Conservation (phyloP, 352 stramenopile species). For the Phytophthora pinifolia region DNA sequence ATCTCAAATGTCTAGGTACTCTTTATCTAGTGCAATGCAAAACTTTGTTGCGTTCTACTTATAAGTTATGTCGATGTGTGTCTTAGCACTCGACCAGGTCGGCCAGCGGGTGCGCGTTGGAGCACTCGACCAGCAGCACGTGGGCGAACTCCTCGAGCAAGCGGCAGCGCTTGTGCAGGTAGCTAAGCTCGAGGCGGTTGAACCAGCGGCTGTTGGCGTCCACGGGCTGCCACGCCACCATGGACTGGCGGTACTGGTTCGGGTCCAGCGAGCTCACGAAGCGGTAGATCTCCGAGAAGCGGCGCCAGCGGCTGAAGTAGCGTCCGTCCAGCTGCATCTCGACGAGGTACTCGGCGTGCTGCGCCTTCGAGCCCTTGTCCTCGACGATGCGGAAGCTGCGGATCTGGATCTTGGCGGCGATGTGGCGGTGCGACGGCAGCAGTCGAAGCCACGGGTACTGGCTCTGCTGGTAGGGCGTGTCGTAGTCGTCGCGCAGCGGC, state of each 20-base stretch:
- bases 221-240: constrained; percentile 59
- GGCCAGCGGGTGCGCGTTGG: constrained; percentile 68
- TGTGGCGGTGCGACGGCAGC: too few species aligned
- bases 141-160: constrained; percentile 80
- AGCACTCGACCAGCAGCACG: constrained; percentile 70
- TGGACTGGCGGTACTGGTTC: constrained; percentile 56
- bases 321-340: constrained; percentile 74
- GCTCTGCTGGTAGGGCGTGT: too few species aligned
- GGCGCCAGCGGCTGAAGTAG: constrained; percentile 75
- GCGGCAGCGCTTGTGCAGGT: constrained; percentile 78
- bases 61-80: constrained; percentile 30
- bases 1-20: constrained; percentile 24
- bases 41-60: constrained; percentile 23
- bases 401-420: constrained; percentile 85
- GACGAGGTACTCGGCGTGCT: constrained; percentile 82
- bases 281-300: constrained; percentile 70
- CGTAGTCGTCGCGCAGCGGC: too few species aligned
- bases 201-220: constrained; percentile 74
- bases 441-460: too few species aligned
- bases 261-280: constrained; percentile 58
- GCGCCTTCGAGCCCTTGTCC: constrained; percentile 37
- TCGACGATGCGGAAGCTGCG: constrained; percentile 84
- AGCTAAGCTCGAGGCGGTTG: constrained; percentile 79
- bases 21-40: constrained; percentile 36
- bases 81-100: constrained; percentile 62